phyloP scores from a whole-genome alignment of 805 yeast genomes.

The Wickerhamiella cacticola region DNA sequence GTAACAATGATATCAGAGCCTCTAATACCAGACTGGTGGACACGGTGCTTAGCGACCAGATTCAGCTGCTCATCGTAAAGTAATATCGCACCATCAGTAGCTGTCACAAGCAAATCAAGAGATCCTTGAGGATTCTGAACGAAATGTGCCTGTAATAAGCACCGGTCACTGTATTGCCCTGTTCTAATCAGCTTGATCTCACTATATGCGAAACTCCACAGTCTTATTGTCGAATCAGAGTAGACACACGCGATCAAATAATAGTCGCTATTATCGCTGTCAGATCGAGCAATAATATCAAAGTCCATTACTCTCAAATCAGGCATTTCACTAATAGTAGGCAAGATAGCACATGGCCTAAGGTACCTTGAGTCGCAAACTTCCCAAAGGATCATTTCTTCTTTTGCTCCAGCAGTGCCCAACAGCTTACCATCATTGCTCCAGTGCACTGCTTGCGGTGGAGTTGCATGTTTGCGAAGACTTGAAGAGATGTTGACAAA shows the following conservation, averaged over 20 bases:
- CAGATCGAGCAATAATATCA: conserved; percentile 30
- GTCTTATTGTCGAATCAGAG: conserved; percentile 67
- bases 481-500: conserved; percentile 33
- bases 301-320: conserved; percentile 89
- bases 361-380: conserved; percentile 31
- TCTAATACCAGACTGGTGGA: conserved; percentile 81
- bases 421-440: conserved; percentile 27
- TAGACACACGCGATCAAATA: conserved; percentile 58
- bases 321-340: conserved; percentile 48
- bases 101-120: conserved; percentile 39
- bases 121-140: conserved; percentile 20
- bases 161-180: conserved; percentile 58
- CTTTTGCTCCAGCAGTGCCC: conserved; percentile 57
- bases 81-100: conserved; percentile 75
- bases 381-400: conserved; percentile 77
- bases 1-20: conserved; percentile 33
- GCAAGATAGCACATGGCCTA: conserved; percentile 44
- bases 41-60: conserved; percentile 17
- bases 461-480: conserved; percentile 74
- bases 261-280: too few relatives aligned
- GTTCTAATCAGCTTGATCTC: conserved; percentile 36
- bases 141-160: conserved; percentile 54
- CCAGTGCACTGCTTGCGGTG: conserved; percentile 64
- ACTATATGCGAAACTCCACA: conserved; percentile 35
- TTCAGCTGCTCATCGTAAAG: conserved; percentile 42